A percentile compares a stretch with the other conserved stretches of the same genome.
Conservation (phyloP, 352 stramenopile genomes). For the Phytophthora melonis region DNA sequence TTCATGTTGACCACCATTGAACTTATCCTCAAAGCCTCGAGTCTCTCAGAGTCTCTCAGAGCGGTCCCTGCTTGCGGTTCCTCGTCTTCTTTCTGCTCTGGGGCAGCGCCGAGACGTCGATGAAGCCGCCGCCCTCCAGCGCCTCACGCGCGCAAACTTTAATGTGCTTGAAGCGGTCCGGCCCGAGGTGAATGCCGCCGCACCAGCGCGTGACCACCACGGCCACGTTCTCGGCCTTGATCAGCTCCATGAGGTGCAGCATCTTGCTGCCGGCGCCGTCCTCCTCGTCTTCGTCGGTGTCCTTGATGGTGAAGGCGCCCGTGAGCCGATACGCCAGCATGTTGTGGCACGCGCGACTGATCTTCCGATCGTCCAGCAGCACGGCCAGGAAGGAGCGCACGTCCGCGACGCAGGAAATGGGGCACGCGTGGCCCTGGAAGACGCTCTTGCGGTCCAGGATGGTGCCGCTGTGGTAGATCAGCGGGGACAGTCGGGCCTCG, state of each 20-base stretch:
- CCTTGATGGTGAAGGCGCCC: constrained; percentile 64
- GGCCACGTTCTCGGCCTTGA: constrained; percentile 70
- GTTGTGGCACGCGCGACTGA: constrained; percentile 65
- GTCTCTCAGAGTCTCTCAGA: neutral
- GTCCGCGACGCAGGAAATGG: constrained; percentile 48
- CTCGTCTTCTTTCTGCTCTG: constrained; percentile 51
- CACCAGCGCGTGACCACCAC: constrained; percentile 84
- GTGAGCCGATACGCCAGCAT: constrained; percentile 82
- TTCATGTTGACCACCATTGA: neutral
- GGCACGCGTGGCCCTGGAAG: constrained; percentile 36
- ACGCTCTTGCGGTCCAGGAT: constrained; percentile 79
- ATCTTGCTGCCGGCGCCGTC: constrained; percentile 75
- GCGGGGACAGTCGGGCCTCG: constrained; percentile 37
- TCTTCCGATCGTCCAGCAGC: constrained; percentile 76
- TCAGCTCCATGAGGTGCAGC: constrained; percentile 76
- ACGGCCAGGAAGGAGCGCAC: constrained; percentile 69
- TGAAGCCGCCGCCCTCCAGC: constrained; percentile 43
- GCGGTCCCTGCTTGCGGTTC: constrained; percentile 30
- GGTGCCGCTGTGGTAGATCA: constrained; percentile 50
- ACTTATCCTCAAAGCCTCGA: neutral
- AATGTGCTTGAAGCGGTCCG: constrained; percentile 78
- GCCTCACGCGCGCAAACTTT: constrained; percentile 60
- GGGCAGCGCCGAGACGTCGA: constrained; percentile 6
- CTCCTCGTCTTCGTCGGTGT: constrained; percentile 85
- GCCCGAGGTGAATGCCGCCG: constrained; percentile 68